Percentiles rank a stretch among this genome's conserved stretches.
These are phyloP conservation scores for Penicillium hesseltinei DNA, from an alignment of 2,329 filamentous ascomycete genomes.

Conservation along the genomic window DNA sequence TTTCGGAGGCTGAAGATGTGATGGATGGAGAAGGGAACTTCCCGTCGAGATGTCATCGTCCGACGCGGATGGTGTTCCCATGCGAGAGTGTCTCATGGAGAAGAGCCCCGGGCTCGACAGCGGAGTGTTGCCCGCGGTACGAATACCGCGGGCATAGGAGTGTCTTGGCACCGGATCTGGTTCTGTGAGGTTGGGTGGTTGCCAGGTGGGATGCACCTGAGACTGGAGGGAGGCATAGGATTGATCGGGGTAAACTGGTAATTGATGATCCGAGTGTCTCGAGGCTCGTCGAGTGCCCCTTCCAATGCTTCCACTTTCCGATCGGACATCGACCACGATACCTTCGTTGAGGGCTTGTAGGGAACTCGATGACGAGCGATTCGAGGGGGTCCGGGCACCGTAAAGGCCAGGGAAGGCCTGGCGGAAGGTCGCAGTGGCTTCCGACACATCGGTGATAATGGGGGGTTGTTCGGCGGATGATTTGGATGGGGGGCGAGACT, in stretches of 20 bases:
- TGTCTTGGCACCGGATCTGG: conserved; percentile 24
- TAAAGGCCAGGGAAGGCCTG: conserved; percentile 36
- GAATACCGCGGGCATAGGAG: conserved; percentile 30
- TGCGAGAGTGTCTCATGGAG: conserved; percentile 34
- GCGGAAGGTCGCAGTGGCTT: conserved; percentile 33
- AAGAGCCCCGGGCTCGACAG: conserved; percentile 49
- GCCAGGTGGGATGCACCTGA: conserved; percentile 43
- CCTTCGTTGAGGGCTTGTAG: conserved; percentile 43
- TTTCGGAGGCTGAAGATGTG: conserved; percentile 71
- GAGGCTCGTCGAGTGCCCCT: conserved; percentile 30
- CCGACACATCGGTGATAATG: conserved; percentile 26
- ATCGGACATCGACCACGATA: conserved; percentile 36
- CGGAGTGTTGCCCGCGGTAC: conserved; percentile 49
- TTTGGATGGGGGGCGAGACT: conserved; percentile 24
- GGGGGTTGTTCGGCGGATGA: conserved; percentile 29
- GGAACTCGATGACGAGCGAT: conserved; percentile 44
- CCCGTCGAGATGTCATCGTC: conserved; percentile 41
- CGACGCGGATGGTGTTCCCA: conserved; percentile 35
- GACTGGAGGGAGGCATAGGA: conserved; percentile 48
- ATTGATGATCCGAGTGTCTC: conserved; percentile 35
- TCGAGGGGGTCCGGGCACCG: conserved; percentile 39
- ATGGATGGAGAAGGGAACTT: conserved; percentile 66
- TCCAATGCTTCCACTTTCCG: conserved; percentile 29
- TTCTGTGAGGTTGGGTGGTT: conserved; percentile 40
- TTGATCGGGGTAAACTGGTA: conserved; percentile 50